Evolutionary conservation across 2,329 filamentous ascomycete genomes (phyloP).

Genomic region (Lasiodiplodia theobromae): DNA sequence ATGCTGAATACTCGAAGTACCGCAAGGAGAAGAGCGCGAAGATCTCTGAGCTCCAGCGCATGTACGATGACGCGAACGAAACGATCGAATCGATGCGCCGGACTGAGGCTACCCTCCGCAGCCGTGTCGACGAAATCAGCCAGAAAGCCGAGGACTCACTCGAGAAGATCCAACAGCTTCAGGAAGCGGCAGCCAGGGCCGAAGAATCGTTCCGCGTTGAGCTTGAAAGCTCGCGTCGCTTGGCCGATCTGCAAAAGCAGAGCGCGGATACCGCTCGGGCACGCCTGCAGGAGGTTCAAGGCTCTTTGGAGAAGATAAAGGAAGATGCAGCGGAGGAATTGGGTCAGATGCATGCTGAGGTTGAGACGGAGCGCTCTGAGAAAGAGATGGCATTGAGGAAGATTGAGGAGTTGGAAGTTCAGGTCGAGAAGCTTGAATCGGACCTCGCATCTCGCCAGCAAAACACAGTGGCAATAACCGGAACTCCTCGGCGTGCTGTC

Average conservation of each 20-base stretch:
- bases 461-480: constrained; percentile 48
- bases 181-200: constrained; percentile 81
- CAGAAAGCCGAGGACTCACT: constrained; percentile 87
- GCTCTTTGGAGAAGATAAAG: constrained; percentile 67
- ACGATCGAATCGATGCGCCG: constrained; percentile 79
- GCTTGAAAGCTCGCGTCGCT: constrained; percentile 77
- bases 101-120: constrained; percentile 79
- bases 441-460: constrained; percentile 55
- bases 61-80: constrained; percentile 83
- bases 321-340: constrained; percentile 70
- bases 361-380: constrained; percentile 62
- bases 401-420: constrained; percentile 69
- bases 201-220: constrained; percentile 88
- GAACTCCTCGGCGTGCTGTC: constrained; percentile 61
- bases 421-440: constrained; percentile 66
- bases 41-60: constrained; percentile 85
- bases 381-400: constrained; percentile 68
- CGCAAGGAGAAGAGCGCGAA: constrained; percentile 93
- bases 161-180: constrained; percentile 80
- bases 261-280: constrained; percentile 75
- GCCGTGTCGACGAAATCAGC: constrained; percentile 82
- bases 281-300: constrained; percentile 73
- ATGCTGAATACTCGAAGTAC: constrained; percentile 83
- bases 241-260: constrained; percentile 83
- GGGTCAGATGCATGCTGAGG: constrained; percentile 56